Base-by-base conservation (phyloP, 2,329 filamentous ascomycete genomes). In the Orbilia javanica region DNA sequence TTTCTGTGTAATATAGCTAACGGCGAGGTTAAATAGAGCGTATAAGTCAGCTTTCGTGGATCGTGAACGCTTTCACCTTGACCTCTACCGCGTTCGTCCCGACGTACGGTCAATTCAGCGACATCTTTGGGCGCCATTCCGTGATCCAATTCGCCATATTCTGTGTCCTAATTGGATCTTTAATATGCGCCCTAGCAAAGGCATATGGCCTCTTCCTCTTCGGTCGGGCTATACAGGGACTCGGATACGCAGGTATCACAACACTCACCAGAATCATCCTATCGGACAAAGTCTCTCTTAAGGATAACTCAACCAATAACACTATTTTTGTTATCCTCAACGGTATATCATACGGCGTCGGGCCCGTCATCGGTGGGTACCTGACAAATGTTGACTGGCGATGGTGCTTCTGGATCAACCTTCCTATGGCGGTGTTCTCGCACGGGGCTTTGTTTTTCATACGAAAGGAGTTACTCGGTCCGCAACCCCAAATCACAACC, bases 11-110 rank as follows among this genome's bases (percentile, higher is more conserved):
- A 42, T 55, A 20, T 29, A 42, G 4, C 25, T 64, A 15, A 57
- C 25, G 20, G 15, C 25, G 57, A 3, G 29, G 5, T 36, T 36
- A 8, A 20, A 34, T 57, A 67, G 81, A 48, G 1, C 22, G 1
- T 55, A 7, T 29, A 83, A 69, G 62, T 31, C 70, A 74, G 18
- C 64, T 55, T 3, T 36, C 13, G 81, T 92, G 90, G 89, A 90
- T 93, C 81, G 88, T 92, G 18, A 90, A 90, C 0, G 86, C 89
- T 5, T 92, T 91, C 83, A 92, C 90, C 65, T 85, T 93, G 13
- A 90, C 89, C 0, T 88, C 89, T 0, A 90, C 90, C 0, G 88
- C 90, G 0, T 92, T 91, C 79, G 89, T 92, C 7, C 90, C 90
- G 2, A 87, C 88, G 65, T 91, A 89, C 84, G 89, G 88, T 0